Evolutionary conservation across 2,329 filamentous ascomycete genomes (phyloP), one percentile per base, ranked within the genome.

Genomic region (Fusarium goolgardi): DNA sequence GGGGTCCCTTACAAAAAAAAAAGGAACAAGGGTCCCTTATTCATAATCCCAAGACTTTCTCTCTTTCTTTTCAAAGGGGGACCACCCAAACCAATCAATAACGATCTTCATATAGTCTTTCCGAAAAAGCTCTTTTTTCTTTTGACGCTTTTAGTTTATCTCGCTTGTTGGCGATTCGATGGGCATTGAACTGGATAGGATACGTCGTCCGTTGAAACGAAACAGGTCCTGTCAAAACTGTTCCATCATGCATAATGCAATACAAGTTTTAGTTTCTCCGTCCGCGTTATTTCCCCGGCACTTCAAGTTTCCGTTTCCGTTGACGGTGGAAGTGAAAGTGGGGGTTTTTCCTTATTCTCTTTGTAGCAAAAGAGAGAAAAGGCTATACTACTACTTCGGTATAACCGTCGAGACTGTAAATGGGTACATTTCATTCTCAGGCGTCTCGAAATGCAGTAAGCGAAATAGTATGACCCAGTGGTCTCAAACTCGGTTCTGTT

Each of bases 271-370:
- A 56, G 45, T 65, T 57, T 65, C 60, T 35, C 50, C 41, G 39
- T 34, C 65, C 65, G 65, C 65, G 34, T 32, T 69, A 65, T 68
- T 51, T 51, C 25, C 54, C 65, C 59, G 61, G 64, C 51, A 40
- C 51, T 20, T 54, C 27, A 25, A 35, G 23, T 64, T 63, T 59
- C 59, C 59, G 23, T 64, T 63, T 59, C 59, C 59, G 52, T 23
- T 12, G 8, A 15, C 18, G 32, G 32, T 34, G 32, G 16, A 34
- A 34, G 32, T 34, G 1, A 34, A 47, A 41, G 25, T 50, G 37
- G 29, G 51, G 29, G 16, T 15, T 25, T 18, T 13, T 12, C 10
- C 8, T 12, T 41, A 11, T 44, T 44, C 21, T 41, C 16, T 27
- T 52, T 51, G 5, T 13, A 16, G 35, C 31, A 2, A 27, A 29